Base-by-base conservation (phyloP, 441 rosid species). In the Pelargonium myrrhifolium region DNA sequence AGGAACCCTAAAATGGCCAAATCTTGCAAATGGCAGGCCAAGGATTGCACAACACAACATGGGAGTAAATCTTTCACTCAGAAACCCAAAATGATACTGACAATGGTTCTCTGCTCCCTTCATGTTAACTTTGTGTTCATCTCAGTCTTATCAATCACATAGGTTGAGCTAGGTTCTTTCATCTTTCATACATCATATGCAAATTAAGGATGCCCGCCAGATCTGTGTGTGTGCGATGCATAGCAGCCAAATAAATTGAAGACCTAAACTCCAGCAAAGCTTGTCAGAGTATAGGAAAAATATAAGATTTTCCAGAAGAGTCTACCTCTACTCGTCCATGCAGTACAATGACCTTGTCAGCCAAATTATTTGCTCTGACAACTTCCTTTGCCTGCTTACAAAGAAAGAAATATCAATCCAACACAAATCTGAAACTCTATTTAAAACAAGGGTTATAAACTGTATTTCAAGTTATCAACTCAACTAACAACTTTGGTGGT, bases 271-370 rank as follows among this genome's bases (percentile, higher is more conserved):
- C 11, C 40, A 14, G 49, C 53, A 66, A 10, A 40, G 14, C 56
- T n/a, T 24, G 15, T 11, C n/a, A 60, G 12, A 72, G 43, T 28
- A 37, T 21, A 73, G 47, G 15, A 62, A 56, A 56, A 64, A 74
- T 49, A 40, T 49, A 22, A 49, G 9, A 53, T 55, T 62, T 35
- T 55, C 49, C 21, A 35, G 10, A 64, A 66, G 70, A 80, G 73
- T 70, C 68, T 85, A 94, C 99, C 97, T 94, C 99, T 71, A 94
- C 96, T 66, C 99, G 81, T 64, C 97, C 97, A 68, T 89, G 99
- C 76, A 94, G 75, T 67, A 94, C 99, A 56, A 87, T 84, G 77
- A 94, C 79, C 71, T 76, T 89, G 73, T 89, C 91, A 64, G 96
- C 80, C 67, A 94, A 83, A 81, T 84, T 83, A 73, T 91, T 94